phyloP scores from a whole-genome alignment of 257 asterid species.

The Mentha longifolia region DNA sequence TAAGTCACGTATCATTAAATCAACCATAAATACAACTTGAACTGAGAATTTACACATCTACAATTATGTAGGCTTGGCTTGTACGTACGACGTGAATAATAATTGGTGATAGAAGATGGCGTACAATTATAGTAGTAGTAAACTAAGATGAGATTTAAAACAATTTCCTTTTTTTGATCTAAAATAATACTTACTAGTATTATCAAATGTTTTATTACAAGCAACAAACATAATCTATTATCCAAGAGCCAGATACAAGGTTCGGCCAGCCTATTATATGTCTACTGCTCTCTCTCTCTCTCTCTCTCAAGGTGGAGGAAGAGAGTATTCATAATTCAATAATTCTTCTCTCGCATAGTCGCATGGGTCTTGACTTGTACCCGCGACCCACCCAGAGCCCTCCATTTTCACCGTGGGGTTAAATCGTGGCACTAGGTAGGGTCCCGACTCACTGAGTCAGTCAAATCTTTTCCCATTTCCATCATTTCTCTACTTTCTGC shows the following conservation, averaged over 20 bases:
- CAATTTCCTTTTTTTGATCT: no score
- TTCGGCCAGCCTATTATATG: no score
- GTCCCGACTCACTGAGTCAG: conserved; percentile 27
- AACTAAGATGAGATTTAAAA: no score
- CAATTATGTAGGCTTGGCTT: no score
- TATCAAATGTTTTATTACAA: not conserved
- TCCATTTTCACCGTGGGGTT: conserved; percentile 26
- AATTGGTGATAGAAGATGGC: no score
- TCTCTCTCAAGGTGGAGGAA: not conserved
- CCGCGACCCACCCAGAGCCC: not conserved
- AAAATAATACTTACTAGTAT: not conserved
- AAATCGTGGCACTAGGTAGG: conserved; percentile 22
- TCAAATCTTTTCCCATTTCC: conserved; percentile 36
- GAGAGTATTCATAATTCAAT: not conserved
- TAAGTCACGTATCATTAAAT: no score
- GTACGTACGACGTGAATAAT: no score
- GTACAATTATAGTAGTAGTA: no score
- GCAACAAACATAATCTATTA: not conserved
- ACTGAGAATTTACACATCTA: no score
- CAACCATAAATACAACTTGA: no score
- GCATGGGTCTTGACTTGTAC: not conserved
- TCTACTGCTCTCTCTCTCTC: no score
- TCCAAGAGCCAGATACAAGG: not conserved
- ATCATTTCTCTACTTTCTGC: conserved; percentile 40
- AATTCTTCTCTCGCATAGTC: not conserved